Percentiles rank a stretch among this genome's conserved stretches.
Evolutionary conservation across 257 asterid genomes (phyloP).

Genomic region (Fraxinus cuspidata): DNA sequence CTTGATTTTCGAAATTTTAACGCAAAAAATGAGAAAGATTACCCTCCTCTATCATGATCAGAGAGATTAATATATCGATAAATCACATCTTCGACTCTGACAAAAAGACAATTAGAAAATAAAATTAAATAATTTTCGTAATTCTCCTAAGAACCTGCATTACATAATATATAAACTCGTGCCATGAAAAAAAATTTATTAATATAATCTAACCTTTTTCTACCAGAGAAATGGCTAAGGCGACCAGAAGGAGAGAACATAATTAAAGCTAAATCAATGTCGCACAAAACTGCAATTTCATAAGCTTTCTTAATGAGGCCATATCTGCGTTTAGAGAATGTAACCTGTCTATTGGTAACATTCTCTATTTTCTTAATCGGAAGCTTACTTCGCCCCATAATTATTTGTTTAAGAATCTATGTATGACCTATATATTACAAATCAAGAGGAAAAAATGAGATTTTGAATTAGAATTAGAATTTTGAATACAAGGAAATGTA

Average conservation of each 20-base stretch:
- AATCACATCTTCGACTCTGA: conserved; percentile 75
- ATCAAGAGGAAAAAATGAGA: not conserved
- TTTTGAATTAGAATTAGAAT: not conserved
- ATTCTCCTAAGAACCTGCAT: not conserved
- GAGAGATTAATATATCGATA: conserved; percentile 60
- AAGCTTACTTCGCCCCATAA: conserved; percentile 78
- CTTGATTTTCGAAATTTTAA: too few species aligned
- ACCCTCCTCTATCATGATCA: conserved; percentile 77
- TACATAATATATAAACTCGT: not conserved
- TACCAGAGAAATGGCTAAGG: conserved; percentile 72
- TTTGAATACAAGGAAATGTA: not conserved
- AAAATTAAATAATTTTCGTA: not conserved
- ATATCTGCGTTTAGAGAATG: conserved; percentile 81
- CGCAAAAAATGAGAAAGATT: conserved; percentile 13
- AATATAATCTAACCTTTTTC: conserved; percentile 46
- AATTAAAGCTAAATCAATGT: conserved; percentile 66
- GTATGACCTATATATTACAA: not conserved
- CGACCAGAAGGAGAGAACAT: conserved; percentile 77
- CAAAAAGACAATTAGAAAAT: not conserved
- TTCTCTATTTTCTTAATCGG: conserved; percentile 79
- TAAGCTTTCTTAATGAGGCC: conserved; percentile 81
- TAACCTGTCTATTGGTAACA: conserved; percentile 71
- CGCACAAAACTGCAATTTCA: conserved; percentile 71
- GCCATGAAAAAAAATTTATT: not conserved
- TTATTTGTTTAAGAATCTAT: not conserved